Percentiles rank a stretch among this genome's conserved stretches.
Evolutionary conservation across 108 stramenopile species (phyloP).

Genomic region (Chaetoceros tenuissimus): DNA sequence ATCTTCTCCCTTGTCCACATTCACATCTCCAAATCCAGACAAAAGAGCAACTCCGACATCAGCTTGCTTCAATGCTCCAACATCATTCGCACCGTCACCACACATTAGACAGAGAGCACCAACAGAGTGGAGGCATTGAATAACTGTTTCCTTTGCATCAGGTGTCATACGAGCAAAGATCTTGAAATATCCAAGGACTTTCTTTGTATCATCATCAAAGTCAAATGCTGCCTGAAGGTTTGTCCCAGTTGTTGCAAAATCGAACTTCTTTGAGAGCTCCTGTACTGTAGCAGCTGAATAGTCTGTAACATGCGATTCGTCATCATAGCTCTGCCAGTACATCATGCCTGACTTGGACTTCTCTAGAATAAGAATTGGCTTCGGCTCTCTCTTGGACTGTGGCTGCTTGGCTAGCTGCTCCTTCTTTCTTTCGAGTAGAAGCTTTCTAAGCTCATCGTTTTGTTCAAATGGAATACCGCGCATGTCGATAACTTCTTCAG

Average conservation of each 20-base stretch:
- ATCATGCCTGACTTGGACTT: slow-evolving; percentile 30
- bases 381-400: slow-evolving; percentile 12
- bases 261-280: slow-evolving; percentile 49
- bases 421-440: slow-evolving; percentile 27
- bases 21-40: slow-evolving; percentile 91
- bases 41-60: slow-evolving; percentile 92
- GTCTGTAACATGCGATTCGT: slow-evolving; percentile 38
- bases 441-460: slow-evolving; percentile 47
- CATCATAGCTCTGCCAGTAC: slow-evolving; percentile 85
- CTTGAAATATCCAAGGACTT: slow-evolving; percentile 71
- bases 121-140: slow-evolving; percentile 78
- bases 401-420: slow-evolving; percentile 8
- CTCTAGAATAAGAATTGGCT: slow-evolving; percentile 75
- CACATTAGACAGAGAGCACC: slow-evolving; percentile 90
- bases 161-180: slow-evolving; percentile 96
- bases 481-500: slow-evolving; percentile 13
- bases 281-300: slow-evolving; percentile 58
- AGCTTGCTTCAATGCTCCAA: slow-evolving; percentile 85
- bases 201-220: slow-evolving; percentile 53
- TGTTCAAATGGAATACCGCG: slow-evolving; percentile 14
- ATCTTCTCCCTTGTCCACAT: slow-evolving; percentile 74
- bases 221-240: slow-evolving; percentile 68
- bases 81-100: slow-evolving; percentile 97
- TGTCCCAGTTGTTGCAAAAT: slow-evolving; percentile 82
- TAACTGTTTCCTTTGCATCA: slow-evolving; percentile 93